phyloP scores from a whole-genome alignment of 1,139 yeast species.

The Diutina rugosa region DNA sequence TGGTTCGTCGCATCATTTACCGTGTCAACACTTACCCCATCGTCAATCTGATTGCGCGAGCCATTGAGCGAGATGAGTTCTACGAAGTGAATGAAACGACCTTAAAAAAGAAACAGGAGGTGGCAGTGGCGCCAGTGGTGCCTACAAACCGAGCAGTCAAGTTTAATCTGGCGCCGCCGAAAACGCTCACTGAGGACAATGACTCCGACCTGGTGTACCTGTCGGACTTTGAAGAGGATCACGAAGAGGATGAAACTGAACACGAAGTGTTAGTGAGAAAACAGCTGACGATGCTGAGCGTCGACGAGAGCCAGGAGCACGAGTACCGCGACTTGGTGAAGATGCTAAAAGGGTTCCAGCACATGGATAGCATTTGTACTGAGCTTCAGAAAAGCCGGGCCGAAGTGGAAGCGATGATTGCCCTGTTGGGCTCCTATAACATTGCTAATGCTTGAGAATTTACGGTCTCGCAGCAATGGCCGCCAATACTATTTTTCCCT shows the following conservation, averaged over 20 bases:
- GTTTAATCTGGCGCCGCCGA: constrained; percentile 13
- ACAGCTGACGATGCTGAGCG: constrained; percentile 30
- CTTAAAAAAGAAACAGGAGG: neutral
- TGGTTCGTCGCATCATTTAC: constrained; percentile 68
- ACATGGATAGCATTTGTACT: constrained; percentile 64
- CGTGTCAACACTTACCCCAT: constrained; percentile 72
- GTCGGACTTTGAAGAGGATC: constrained; percentile 4
- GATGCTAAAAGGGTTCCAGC: constrained; percentile 43
- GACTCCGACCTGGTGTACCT: constrained; percentile 3
- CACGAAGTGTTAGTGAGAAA: constrained; percentile 20
- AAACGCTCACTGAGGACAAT: neutral
- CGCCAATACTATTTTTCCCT: neutral
- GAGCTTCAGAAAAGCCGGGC: constrained; percentile 43
- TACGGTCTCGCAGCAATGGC: neutral
- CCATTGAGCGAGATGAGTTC: neutral
- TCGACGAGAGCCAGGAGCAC: neutral
- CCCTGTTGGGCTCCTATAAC: constrained; percentile 29
- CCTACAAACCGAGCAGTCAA: constrained; percentile 19
- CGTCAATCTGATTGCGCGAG: neutral
- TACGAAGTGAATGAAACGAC: neutral
- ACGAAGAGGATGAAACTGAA: constrained; percentile 6
- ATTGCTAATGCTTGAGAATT: constrained; percentile 15
- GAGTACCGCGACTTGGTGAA: constrained; percentile 17
- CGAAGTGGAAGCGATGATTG: constrained; percentile 40
- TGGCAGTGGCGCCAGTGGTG: neutral